Conservation (phyloP, 2,329 filamentous ascomycete species). For the Xylariomycetidae sp. region DNA sequence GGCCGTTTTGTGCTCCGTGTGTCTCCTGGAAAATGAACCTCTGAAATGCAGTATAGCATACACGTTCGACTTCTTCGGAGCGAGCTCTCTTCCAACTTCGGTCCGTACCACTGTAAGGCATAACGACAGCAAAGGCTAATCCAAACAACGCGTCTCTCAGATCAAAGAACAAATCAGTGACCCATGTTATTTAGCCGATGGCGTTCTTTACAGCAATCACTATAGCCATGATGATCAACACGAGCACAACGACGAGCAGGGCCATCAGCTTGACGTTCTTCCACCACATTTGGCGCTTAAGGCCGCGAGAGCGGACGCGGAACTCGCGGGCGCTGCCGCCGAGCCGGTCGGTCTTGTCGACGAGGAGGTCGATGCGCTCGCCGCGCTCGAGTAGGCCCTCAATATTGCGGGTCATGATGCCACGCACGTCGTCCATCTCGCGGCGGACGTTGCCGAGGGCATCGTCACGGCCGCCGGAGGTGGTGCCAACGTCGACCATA, state of each 20-base stretch:
- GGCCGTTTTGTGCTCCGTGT: conserved; percentile 6
- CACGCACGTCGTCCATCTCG: conserved; percentile 87
- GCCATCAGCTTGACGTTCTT: conserved; percentile 97
- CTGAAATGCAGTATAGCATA: too few relatives aligned
- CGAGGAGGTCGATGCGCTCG: conserved; percentile 86
- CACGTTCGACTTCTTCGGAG: too few relatives aligned
- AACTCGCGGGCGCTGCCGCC: conserved; percentile 89
- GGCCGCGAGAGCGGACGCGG: conserved; percentile 73
- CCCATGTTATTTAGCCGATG: too few relatives aligned
- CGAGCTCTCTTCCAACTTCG: too few relatives aligned
- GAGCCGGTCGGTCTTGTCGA: conserved; percentile 92
- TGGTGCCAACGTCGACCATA: conserved; percentile 80
- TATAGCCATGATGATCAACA: conserved; percentile 50
- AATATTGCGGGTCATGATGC: conserved; percentile 95
- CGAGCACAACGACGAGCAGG: conserved; percentile 63
- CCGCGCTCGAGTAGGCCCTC: conserved; percentile 83
- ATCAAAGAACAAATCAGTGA: too few relatives aligned
- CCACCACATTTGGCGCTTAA: conserved; percentile 98
- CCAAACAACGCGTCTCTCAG: background rate
- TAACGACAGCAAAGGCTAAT: background rate
- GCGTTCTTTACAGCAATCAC: conserved; percentile 46
- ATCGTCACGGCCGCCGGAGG: conserved; percentile 68
- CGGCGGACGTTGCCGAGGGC: conserved; percentile 75
- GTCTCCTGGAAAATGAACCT: too few relatives aligned
- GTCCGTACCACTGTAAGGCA: too few relatives aligned